Evolutionary conservation across 371 early-diverging fungal species (phyloP), one percentile per base, ranked within the genome.

Genomic region (Umbelopsis sp.): DNA sequence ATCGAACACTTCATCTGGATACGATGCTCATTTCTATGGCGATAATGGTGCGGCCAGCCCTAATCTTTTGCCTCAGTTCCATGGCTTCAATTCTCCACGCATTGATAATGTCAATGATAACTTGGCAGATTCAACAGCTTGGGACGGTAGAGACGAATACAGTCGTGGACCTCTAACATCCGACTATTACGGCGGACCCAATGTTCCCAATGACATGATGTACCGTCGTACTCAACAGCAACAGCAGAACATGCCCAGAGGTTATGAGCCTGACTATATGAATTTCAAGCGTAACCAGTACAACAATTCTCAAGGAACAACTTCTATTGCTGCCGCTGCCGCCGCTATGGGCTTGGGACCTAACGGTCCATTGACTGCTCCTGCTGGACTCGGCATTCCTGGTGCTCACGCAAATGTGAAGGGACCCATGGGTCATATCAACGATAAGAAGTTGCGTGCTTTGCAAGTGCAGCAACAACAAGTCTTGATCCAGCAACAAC

Each of bases 381-480:
- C 78, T 62, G 75, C 73, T 52, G 78, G 78, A 24, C 50, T 73
- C n/a, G 75, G 73, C 10, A 71, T 76, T 22, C 74, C 72, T 37
- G 67, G 65, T 41, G 65, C 72, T 18, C 50, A 48, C 9, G 44
- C 24, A 35, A 35, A 35, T 37, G 50, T 32, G 29, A 69, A 63
- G 18, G 51, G 29, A 14, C 69, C 52, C 24, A 57, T 57, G 57
- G 57, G 57, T 57, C 57, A 57, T 16, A 57, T 57, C 16, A 72
- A 70, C 1, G 87, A 87, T 44, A 84, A 84, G 63, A 86, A 85
- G 65, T 71, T 90, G 38, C 84, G 86, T 63, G 71, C 74, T 35
- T 71, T 86, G 37, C 86, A 87, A 70, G 74, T 84, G 16, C 87
- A 86, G 50, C 85, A 82, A 37, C 82, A 81, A 32, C 86, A 86